Base-by-base conservation (phyloP, 2,329 filamentous ascomycete genomes). In the Diplodia scrobiculata region DNA sequence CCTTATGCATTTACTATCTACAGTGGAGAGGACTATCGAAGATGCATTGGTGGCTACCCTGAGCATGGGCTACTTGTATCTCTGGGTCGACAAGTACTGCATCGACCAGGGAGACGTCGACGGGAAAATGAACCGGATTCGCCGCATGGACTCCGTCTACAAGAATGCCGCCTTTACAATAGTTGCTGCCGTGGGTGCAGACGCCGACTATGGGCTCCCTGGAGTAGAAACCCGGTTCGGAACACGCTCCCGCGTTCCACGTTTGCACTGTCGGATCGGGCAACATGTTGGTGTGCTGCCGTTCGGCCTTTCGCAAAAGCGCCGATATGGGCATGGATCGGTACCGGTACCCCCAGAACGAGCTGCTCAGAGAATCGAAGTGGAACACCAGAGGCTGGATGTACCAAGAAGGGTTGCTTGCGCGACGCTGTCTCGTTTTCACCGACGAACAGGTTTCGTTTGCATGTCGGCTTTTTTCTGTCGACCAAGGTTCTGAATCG, bases 1-100 rank as follows among this genome's bases (percentile, higher is more conserved):
- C 1, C 36, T 41, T 13, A 14, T 17, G 17, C 4, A 5, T 2
- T 1, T 41, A 4, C 36, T 14, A 14, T 13, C 13, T 5, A 41
- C 3, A 2, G 17, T 41, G 36, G 36, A 41, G 5, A 14, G 13
- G 14, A 68, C 67, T 9, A 65, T 71, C 25, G 59, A 59, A 14
- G 70, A 72, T 55, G 68, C 68, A 68, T 70, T 11, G 41, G 45
- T 27, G 14, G 70, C 3, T 45, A 63, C 17, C 54, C 41, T 11
- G 58, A 62, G n/a, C 19, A 29, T 72, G 7, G 68, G 67, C 3
- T 19, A 66, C n/a, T 52, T 65, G 2, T 72, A 72, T 47, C 67
- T 72, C 1, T 73, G 72, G 72, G 67, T 73, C 5, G 72, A 73
- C 54, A 50, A 67, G 3, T 65, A 72, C 3, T 73, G 71, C 45